These are phyloP conservation scores for Pestalotiopsis sp. DNA, from an alignment of 2,329 filamentous ascomycete genomes.

Conservation along the genomic window DNA sequence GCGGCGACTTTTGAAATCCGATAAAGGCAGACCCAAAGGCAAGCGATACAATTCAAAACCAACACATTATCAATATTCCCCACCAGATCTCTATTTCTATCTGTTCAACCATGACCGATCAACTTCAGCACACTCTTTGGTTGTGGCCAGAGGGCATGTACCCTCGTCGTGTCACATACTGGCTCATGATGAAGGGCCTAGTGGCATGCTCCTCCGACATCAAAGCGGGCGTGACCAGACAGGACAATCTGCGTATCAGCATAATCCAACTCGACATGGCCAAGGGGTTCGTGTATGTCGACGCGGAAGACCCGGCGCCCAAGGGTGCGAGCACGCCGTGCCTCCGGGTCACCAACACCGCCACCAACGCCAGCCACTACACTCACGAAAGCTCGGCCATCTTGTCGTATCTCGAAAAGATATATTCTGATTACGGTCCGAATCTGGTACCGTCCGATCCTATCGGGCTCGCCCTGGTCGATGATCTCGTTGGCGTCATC, in stretches of 20 bases:
- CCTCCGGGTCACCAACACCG: constrained; percentile 19
- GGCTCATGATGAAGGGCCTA: constrained; percentile 23
- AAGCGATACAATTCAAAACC: too few species aligned
- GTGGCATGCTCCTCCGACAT: constrained; percentile 18
- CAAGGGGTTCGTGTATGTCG: constrained; percentile 5
- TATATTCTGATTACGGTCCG: constrained; percentile 11
- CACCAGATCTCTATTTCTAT: too few species aligned
- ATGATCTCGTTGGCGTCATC: not conserved
- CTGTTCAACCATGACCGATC: not conserved
- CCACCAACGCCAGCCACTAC: constrained; percentile 15
- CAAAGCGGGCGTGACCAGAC: constrained; percentile 16
- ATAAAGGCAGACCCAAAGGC: too few species aligned
- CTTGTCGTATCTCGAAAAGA: constrained; percentile 20
- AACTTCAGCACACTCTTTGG: constrained; percentile 20
- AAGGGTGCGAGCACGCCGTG: constrained; percentile 20
- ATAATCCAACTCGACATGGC: constrained; percentile 12
- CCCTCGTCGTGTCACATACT: constrained; percentile 24
- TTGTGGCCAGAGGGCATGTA: constrained; percentile 24
- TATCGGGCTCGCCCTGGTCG: not conserved
- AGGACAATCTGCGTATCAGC: constrained; percentile 17
- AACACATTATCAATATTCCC: too few species aligned
- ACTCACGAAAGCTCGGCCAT: constrained; percentile 23
- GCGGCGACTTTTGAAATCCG: too few species aligned
- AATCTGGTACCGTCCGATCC: not conserved
- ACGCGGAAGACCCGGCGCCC: constrained; percentile 21